Conservation (phyloP, 2,329 filamentous ascomycete genomes). For the Colletotrichum euphorbiae region DNA sequence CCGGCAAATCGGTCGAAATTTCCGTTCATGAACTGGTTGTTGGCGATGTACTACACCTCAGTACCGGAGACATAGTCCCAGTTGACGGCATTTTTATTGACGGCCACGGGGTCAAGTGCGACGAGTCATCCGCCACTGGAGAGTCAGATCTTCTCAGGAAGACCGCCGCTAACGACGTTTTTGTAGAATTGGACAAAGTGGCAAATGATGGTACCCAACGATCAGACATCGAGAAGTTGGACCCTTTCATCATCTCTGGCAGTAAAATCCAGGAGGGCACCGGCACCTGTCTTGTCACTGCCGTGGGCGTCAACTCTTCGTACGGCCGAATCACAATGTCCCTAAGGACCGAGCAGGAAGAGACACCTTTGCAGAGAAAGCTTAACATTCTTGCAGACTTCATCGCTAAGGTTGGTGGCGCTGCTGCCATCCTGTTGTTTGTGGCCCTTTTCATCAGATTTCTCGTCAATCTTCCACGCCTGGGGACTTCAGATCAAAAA, state of each 20-base stretch:
- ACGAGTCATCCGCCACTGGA: slow-evolving; percentile 77
- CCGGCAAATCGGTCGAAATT: slow-evolving; percentile 69
- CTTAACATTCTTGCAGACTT: slow-evolving; percentile 60
- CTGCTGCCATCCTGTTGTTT: slow-evolving; percentile 80
- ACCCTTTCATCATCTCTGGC: slow-evolving; percentile 73
- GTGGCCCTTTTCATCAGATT: slow-evolving; percentile 85
- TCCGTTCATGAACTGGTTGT: slow-evolving; percentile 73
- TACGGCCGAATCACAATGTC: slow-evolving; percentile 69
- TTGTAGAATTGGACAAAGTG: slow-evolving; percentile 64
- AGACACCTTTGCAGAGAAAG: slow-evolving; percentile 66
- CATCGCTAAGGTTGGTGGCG: slow-evolving; percentile 56
- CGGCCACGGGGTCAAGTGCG: slow-evolving; percentile 74
- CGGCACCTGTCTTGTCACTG: slow-evolving; percentile 65
- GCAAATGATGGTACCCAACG: slow-evolving; percentile 54
- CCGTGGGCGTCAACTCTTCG: slow-evolving; percentile 65
- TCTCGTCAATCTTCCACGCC: slow-evolving; percentile 68
- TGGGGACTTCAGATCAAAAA: slow-evolving; percentile 62
- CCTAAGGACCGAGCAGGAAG: slow-evolving; percentile 62
- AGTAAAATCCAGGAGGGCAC: slow-evolving; percentile 66
- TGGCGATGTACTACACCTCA: slow-evolving; percentile 74
- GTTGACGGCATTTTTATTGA: slow-evolving; percentile 74
- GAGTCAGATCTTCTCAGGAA: slow-evolving; percentile 79
- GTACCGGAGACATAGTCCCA: slow-evolving; percentile 74
- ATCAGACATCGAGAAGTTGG: slow-evolving; percentile 45
- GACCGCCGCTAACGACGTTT: slow-evolving; percentile 68